Evolutionary conservation across 306 rosid species (phyloP).

Genomic region (Crataegus laevigata): DNA sequence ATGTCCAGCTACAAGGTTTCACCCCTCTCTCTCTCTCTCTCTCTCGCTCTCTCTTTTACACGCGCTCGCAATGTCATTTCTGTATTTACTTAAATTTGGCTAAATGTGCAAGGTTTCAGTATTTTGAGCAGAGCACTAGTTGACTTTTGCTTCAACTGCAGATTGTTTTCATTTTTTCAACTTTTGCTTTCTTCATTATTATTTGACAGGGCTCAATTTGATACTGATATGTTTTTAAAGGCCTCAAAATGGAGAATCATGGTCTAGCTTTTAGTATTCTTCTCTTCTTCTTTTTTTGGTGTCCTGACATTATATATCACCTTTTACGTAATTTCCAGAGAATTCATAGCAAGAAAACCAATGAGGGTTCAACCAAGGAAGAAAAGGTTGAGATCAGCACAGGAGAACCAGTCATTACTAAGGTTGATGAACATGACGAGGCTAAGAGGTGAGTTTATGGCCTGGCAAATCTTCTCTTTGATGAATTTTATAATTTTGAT

Average conservation of each 20-base stretch:
- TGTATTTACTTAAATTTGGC: background rate
- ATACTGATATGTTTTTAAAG: background rate
- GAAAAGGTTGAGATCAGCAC: constrained; percentile 11
- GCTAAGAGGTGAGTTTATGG: constrained; percentile 32
- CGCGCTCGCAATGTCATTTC: background rate
- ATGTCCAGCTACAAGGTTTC: constrained; percentile 63
- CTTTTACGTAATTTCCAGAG: constrained; percentile 23
- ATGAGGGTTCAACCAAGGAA: constrained; percentile 11
- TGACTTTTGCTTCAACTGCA: background rate
- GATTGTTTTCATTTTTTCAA: background rate
- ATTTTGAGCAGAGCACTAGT: background rate
- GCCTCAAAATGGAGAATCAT: background rate
- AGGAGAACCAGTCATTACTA: constrained; percentile 12
- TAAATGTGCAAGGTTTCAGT: background rate
- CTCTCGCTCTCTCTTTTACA: background rate
- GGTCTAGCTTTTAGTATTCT: background rate
- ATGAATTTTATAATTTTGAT: background rate
- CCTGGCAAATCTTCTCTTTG: background rate
- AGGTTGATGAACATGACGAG: constrained; percentile 8
- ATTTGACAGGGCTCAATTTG: background rate
- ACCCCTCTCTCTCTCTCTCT: background rate
- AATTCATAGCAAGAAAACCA: constrained; percentile 39
- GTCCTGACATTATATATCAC: background rate
- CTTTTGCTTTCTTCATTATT: background rate
- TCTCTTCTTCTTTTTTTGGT: background rate